phyloP scores from a whole-genome alignment of 176 grass and related monocot species.

The Phyllostachys edulis region DNA sequence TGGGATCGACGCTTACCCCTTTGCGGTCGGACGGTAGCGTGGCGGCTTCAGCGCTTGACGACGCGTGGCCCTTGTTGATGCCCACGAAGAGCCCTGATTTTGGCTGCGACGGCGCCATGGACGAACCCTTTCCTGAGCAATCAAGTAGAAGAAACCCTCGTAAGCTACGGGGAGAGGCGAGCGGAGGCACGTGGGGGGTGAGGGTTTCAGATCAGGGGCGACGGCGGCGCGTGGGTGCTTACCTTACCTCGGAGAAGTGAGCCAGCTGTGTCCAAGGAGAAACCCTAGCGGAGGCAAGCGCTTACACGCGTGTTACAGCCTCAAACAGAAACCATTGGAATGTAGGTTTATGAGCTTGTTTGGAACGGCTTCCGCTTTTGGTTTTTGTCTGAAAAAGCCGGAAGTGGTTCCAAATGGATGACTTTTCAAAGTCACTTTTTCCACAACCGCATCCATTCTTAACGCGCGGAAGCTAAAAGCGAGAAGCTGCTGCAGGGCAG shows the following conservation, averaged over 20 bases:
- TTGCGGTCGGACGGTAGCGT: slow-evolving; percentile 62
- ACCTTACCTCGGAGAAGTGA: slow-evolving; percentile 46
- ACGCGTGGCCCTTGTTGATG: slow-evolving; percentile 68
- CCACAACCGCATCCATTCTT: too few relatives aligned
- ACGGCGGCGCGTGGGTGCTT: not conserved
- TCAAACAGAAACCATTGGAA: too few relatives aligned
- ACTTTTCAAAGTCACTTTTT: too few relatives aligned
- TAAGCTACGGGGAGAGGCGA: not conserved
- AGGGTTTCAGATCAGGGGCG: slow-evolving; percentile 2
- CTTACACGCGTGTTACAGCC: too few relatives aligned
- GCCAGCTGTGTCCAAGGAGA: slow-evolving; percentile 18
- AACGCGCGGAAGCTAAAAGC: too few relatives aligned
- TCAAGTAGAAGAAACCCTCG: not conserved
- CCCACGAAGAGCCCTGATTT: slow-evolving; percentile 60
- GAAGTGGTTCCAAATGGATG: too few relatives aligned
- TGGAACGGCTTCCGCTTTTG: too few relatives aligned
- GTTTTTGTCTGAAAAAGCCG: too few relatives aligned
- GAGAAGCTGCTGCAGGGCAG: too few relatives aligned
- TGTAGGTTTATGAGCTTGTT: too few relatives aligned
- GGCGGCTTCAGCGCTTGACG: slow-evolving; percentile 60
- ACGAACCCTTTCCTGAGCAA: slow-evolving; percentile 35
- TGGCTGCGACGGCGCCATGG: slow-evolving; percentile 61
- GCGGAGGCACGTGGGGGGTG: accelerated
- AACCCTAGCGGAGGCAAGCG: slow-evolving; percentile 25
- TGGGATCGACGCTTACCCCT: slow-evolving; percentile 41